Conservation (phyloP, 2,329 filamentous ascomycete species). For the Colletotrichum agaves region DNA sequence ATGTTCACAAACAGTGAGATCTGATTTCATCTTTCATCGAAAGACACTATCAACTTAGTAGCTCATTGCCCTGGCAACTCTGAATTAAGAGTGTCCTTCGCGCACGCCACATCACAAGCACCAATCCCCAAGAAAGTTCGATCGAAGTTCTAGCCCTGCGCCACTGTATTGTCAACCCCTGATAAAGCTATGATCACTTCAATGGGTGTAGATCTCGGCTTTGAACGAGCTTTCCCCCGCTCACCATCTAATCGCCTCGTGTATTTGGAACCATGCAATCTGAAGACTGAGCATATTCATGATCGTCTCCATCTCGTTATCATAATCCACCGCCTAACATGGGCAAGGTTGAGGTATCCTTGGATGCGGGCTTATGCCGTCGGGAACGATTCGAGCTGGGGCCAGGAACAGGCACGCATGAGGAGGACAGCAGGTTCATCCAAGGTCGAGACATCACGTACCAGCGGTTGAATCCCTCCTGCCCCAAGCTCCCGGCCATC, state of each 20-base stretch:
- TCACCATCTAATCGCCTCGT: neutral
- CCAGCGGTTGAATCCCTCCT: constrained; percentile 9
- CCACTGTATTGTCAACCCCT: neutral
- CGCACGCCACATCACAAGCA: neutral
- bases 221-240: neutral
- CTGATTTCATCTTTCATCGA: too few relatives aligned
- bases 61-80: constrained; percentile 9
- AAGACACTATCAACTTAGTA: neutral
- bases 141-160: constrained; percentile 19
- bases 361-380: constrained; percentile 3
- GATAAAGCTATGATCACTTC: neutral
- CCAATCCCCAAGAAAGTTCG: constrained; percentile 11
- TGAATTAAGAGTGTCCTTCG: constrained; percentile 1
- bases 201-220: neutral
- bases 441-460: constrained; percentile 15
- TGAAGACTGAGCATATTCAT: neutral
- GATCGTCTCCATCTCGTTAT: neutral
- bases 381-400: neutral
- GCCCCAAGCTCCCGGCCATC: constrained; percentile 29
- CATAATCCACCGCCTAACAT: neutral
- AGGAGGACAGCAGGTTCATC: constrained; percentile 17
- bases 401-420: neutral
- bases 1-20: too few relatives aligned
- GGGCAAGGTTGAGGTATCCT: constrained; percentile 4
- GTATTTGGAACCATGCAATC: neutral